Conservation (phyloP, 2,329 filamentous ascomycete species). For the Alternaria incomplexa region DNA sequence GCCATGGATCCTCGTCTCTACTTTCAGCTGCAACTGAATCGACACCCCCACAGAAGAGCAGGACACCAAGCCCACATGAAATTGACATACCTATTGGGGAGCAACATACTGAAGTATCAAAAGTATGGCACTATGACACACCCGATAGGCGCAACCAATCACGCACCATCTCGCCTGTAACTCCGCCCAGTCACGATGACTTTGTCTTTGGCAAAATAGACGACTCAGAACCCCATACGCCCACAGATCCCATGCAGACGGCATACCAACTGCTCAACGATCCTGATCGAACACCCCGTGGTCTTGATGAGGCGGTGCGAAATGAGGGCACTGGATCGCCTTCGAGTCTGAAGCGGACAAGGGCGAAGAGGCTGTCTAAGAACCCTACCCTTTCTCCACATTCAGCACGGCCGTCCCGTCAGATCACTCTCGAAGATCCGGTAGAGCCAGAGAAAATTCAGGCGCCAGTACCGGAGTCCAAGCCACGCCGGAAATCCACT, state of each 20-base stretch:
- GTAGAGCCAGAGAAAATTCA: conserved; percentile 20
- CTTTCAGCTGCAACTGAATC: conserved; percentile 46
- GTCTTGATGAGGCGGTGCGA: conserved; percentile 45
- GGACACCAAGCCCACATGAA: conserved; percentile 58
- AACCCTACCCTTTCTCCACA: conserved; percentile 36
- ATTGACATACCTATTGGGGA: conserved; percentile 69
- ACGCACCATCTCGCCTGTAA: conserved; percentile 43
- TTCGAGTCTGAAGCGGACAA: conserved; percentile 44
- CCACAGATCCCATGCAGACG: conserved; percentile 20
- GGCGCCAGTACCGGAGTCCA: conserved; percentile 20
- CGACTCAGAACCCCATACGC: conserved; percentile 19
- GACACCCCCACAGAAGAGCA: conserved; percentile 46
- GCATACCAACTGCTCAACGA: conserved; percentile 23
- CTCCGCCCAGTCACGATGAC: conserved; percentile 47
- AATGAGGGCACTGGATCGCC: conserved; percentile 41
- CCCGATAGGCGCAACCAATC: conserved; percentile 37
- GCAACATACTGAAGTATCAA: conserved; percentile 55
- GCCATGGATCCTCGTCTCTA: conserved; percentile 62
- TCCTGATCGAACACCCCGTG: conserved; percentile 42
- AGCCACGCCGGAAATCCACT: conserved; percentile 39
- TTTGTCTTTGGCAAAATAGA: conserved; percentile 33
- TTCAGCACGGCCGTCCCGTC: conserved; percentile 39
- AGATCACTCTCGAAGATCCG: conserved; percentile 45
- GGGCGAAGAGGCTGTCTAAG: conserved; percentile 47
- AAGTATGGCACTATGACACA: conserved; percentile 52